Conservation (phyloP, 2,329 filamentous ascomycete genomes). For the Trichophyton rubrum region DNA sequence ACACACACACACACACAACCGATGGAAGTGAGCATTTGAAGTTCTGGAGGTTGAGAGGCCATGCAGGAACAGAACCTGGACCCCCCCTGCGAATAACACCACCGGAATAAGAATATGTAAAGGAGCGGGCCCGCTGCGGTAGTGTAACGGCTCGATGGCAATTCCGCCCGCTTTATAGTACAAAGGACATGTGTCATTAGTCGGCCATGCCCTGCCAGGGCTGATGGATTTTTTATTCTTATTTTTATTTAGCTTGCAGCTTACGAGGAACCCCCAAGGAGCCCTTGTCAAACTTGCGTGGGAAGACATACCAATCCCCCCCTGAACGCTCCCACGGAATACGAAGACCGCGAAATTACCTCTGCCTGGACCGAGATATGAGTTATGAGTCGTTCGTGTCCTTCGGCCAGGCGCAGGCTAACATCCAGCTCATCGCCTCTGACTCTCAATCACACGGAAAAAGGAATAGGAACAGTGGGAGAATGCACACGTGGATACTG, state of each 20-base stretch:
- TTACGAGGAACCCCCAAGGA: not conserved
- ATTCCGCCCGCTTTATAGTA: not conserved
- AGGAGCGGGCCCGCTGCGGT: not conserved
- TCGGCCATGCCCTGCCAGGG: not conserved
- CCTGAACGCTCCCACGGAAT: not conserved
- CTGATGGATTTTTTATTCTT: not conserved
- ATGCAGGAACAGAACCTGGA: not conserved
- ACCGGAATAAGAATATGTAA: not conserved
- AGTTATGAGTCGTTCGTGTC: not conserved
- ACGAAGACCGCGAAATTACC: not conserved
- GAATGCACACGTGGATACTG: slow-evolving; percentile 1
- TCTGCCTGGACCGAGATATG: not conserved
- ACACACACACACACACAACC: not conserved
- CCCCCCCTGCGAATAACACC: not conserved
- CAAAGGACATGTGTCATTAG: not conserved
- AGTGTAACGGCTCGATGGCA: slow-evolving; percentile 5
- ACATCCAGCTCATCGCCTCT: not conserved
- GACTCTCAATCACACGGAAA: not conserved
- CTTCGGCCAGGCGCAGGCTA: not conserved
- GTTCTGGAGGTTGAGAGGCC: not conserved
- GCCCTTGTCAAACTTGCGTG: not conserved
- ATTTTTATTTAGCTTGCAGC: not conserved
- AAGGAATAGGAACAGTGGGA: too few species aligned
- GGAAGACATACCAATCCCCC: not conserved
- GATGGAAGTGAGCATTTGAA: not conserved